Evolutionary conservation across 1,284 basidiomycete genomes (phyloP), one percentile per base, ranked within the genome.

Genomic region (Heimioporus punctisporus): DNA sequence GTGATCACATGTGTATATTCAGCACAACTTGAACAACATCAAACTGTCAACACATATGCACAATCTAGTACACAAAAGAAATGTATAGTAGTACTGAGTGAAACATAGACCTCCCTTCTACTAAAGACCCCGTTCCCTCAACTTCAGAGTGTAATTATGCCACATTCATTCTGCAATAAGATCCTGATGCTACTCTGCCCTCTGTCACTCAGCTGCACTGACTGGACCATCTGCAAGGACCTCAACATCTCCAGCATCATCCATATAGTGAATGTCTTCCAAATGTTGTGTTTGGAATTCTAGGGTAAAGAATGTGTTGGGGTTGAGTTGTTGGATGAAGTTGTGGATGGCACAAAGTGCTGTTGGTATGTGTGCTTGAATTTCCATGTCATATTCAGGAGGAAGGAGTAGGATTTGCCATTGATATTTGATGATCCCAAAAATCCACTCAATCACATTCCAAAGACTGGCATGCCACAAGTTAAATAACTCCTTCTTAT

Each of bases 381-480:
- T 65, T 7, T 54, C 40, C 43, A 74, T 60, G 21, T 48, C 41
- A 55, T 69, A 74, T 28, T 74, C 57, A 6, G 64, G 14, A 31
- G 65, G 51, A 11, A 52, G 15, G 0, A 42, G 51, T n/a, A 75
- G 58, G 30, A 77, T 60, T 8, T 45, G 37, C 53, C 66, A 77
- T 21, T 63, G 58, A 3, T 56, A 56, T 61, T 80, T 78, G 41
- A 74, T 21, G 27, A 76, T 65, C 26, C 75, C 73, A 70, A 79
- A 79, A 10, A 75, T 71, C 75, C 68, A 66, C 79, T 74, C 2
- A 63, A 60, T 2, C 78, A 62, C 12, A 17, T 44, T 44, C 23
- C 24, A 17, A 44, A 44, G 42, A 26, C 27, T 44, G 25, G 42
- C 25, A 27, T 44, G 58, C 77, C 77, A 59, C 70, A 79, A 63